Evolutionary conservation across 1,284 basidiomycete genomes (phyloP), one percentile per base, ranked within the genome.

Genomic region (Rhodotorula sp.): DNA sequence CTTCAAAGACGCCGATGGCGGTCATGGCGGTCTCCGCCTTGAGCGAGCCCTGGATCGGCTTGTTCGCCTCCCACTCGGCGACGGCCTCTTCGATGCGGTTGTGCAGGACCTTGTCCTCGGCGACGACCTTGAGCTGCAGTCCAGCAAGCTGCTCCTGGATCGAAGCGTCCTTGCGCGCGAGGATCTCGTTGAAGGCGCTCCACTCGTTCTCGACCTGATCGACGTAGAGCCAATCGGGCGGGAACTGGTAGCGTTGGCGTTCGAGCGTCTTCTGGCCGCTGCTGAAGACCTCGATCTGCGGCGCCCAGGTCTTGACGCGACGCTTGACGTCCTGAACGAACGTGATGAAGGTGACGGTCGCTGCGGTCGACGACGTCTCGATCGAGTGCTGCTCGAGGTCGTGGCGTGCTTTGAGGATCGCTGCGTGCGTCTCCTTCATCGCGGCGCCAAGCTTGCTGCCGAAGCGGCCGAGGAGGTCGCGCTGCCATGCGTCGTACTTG

Each of bases 291-390:
- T 94, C 92, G 80, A 99, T 94, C 87, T 96, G 91, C 23, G 94
- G 92, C n/a, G 89, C 90, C 97, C 97, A 99, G 87, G 89, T 87
- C 83, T 93, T 92, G 69, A 93, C 92, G 85, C 95, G 97, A 81
- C 91, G 90, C 85, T 98, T 98, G 77, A 99, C 88, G 85, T 98
- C 95, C 83, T 99, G 96, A 1, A 99, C 95, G 80, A 97, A 97
- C 41, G 97, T 99, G 83, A 99, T 98, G 83, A 99, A 97, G 1
- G 92, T 91, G 76, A 99, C 97, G 80, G 97, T 94, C 73, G 95
- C 94, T 53, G 95, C 96, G 80, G 97, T 99, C 67, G 86, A 86
- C 59, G 80, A 79, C 7, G 67, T 87, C 84, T 85, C 84, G 81
- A 93, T 92, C 59, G 90, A 90, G 78, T 92, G 88, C 71, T 93